Evolutionary conservation across 106 monocot species (phyloP).

Genomic region (Hemerocallis citrina): DNA sequence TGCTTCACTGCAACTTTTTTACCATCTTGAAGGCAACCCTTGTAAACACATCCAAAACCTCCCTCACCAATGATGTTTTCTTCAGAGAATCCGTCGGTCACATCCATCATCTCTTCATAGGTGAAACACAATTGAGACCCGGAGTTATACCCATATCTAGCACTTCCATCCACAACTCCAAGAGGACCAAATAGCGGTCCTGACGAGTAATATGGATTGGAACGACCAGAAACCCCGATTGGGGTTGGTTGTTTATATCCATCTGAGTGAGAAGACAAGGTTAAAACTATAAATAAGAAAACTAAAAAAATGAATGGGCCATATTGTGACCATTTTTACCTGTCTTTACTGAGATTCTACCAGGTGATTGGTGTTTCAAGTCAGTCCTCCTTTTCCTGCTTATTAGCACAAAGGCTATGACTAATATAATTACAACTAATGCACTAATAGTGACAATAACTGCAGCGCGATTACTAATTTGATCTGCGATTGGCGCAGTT

Average conservation of each 20-base stretch:
- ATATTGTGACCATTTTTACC: constrained; percentile 18
- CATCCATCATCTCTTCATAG: constrained; percentile 58
- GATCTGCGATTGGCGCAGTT: not conserved
- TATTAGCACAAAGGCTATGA: no score
- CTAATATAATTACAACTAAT: constrained; percentile 26
- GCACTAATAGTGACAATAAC: constrained; percentile 17
- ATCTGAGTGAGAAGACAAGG: constrained; percentile 23
- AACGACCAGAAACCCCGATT: constrained; percentile 10
- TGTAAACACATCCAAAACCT: constrained; percentile 85
- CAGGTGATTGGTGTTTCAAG: constrained; percentile 24
- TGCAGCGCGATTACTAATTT: no score
- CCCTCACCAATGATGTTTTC: constrained; percentile 77
- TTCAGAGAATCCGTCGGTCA: constrained; percentile 54
- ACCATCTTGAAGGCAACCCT: constrained; percentile 65
- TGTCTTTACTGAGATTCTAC: constrained; percentile 23
- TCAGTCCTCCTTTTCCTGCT: constrained; percentile 22
- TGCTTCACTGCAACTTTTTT: constrained; percentile 71
- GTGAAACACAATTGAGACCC: constrained; percentile 48
- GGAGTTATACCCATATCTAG: constrained; percentile 10
- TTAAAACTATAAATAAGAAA: not conserved
- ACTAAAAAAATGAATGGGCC: not conserved
- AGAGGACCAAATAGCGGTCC: constrained; percentile 10
- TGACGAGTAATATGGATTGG: constrained; percentile 11
- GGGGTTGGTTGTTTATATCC: constrained; percentile 18
- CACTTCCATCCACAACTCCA: constrained; percentile 20